These are phyloP conservation scores for Haplosporangium sp. DNA, from an alignment of 371 early-diverging fungal species.

Conservation along the genomic window DNA sequence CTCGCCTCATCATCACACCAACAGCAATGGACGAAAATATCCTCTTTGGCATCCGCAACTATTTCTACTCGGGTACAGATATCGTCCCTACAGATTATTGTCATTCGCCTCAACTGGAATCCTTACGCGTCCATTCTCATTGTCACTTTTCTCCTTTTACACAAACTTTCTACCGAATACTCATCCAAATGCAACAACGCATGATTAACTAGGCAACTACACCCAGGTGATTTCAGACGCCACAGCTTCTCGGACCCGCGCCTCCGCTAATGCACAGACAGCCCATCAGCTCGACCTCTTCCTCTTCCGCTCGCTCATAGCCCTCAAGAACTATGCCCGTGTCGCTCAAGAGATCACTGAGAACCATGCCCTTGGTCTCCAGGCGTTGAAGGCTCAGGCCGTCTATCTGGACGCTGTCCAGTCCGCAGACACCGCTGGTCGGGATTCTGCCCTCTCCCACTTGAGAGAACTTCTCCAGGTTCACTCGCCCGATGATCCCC, in stretches of 20 bases:
- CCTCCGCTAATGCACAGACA: constrained; percentile 27
- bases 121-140: background rate
- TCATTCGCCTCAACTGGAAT: background rate
- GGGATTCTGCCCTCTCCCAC: constrained; percentile 46
- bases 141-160: background rate
- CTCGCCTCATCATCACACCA: background rate
- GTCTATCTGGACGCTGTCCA: constrained; percentile 54
- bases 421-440: constrained; percentile 41
- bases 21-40: constrained; percentile 48
- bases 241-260: constrained; percentile 24
- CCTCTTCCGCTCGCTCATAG: constrained; percentile 45
- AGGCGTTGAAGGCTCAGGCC: constrained; percentile 52
- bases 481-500: constrained; percentile 29
- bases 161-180: background rate
- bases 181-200: background rate
- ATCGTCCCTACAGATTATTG: background rate
- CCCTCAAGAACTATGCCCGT: constrained; percentile 46
- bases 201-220: constrained; percentile 41
- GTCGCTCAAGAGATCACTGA: constrained; percentile 54
- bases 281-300: constrained; percentile 47
- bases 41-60: constrained; percentile 51
- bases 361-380: constrained; percentile 36
- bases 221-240: constrained; percentile 42
- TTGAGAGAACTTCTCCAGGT: constrained; percentile 42
- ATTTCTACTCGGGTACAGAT: constrained; percentile 51